phyloP scores from a whole-genome alignment of 345 rosid species.

The Boechera divaricarpa region DNA sequence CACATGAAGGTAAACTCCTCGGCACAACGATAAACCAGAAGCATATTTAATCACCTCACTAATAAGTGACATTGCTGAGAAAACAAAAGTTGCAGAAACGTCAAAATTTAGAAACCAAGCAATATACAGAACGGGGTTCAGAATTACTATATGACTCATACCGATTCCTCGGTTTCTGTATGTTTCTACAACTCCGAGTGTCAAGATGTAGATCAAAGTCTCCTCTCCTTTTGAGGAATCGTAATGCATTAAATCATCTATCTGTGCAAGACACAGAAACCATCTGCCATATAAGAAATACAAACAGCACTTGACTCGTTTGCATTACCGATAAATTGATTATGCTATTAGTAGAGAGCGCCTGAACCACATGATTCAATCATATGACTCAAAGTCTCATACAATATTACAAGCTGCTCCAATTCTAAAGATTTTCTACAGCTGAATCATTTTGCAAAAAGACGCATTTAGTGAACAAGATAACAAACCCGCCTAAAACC shows the following conservation, averaged over 20 bases:
- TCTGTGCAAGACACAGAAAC: slow-evolving; percentile 58
- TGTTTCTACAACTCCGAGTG: slow-evolving; percentile 79
- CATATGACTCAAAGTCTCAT: background rate
- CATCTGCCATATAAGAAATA: slow-evolving; percentile 38
- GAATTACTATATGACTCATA: slow-evolving; percentile 30
- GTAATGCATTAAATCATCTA: slow-evolving; percentile 70
- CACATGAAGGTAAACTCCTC: slow-evolving; percentile 89
- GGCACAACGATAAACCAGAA: slow-evolving; percentile 58
- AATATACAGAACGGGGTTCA: background rate
- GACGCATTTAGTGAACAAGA: background rate
- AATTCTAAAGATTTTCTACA: background rate
- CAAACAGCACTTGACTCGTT: background rate
- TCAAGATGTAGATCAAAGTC: slow-evolving; percentile 74
- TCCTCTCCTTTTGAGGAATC: slow-evolving; percentile 68
- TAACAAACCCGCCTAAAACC: too few relatives aligned
- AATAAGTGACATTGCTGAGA: slow-evolving; percentile 73
- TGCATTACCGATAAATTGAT: too few relatives aligned
- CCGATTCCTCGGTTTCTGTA: slow-evolving; percentile 87
- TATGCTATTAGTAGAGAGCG: background rate
- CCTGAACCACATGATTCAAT: background rate
- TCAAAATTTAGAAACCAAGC: slow-evolving; percentile 1
- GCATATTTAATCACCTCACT: slow-evolving; percentile 75
- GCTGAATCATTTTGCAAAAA: background rate
- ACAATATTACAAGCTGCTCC: slow-evolving; percentile 6
- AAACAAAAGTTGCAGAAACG: slow-evolving; percentile 7